A percentile compares a stretch with the other conserved stretches of the same genome.
Evolutionary conservation across 768 basidiomycete genomes (phyloP).

Genomic region (Tulasnella calospora): DNA sequence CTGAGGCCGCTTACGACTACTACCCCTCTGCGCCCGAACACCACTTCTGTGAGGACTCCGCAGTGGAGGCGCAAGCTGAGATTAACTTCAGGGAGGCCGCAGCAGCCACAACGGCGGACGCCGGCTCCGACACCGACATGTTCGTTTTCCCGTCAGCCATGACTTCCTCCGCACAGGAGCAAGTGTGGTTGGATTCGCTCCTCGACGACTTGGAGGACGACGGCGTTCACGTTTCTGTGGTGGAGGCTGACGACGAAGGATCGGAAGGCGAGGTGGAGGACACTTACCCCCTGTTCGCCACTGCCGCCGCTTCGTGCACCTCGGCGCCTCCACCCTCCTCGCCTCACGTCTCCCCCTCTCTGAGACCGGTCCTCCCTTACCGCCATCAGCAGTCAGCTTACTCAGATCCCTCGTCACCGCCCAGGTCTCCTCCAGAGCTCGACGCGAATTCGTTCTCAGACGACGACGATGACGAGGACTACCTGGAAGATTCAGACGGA

Average conservation of each 20-base stretch:
- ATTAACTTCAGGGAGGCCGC: slow-evolving; percentile 40
- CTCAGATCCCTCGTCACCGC: not conserved
- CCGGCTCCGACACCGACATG: slow-evolving; percentile 72
- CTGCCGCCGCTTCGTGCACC: slow-evolving; percentile 6
- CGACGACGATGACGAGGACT: slow-evolving; percentile 22
- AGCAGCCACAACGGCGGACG: slow-evolving; percentile 48
- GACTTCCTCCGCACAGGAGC: slow-evolving; percentile 51
- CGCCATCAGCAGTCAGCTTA: not conserved
- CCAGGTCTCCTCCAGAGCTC: slow-evolving; percentile 22
- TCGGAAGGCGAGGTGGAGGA: not conserved
- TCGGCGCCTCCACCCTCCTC: slow-evolving; percentile 1
- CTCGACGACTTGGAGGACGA: slow-evolving; percentile 68
- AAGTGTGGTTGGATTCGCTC: slow-evolving; percentile 76
- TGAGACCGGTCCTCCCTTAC: slow-evolving; percentile 1
- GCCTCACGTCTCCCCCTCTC: slow-evolving; percentile 2
- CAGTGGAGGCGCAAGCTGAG: slow-evolving; percentile 38
- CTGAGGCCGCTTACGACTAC: slow-evolving; percentile 28
- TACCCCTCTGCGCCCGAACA: slow-evolving; percentile 43
- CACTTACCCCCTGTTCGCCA: not conserved
- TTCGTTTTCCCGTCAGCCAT: slow-evolving; percentile 39
- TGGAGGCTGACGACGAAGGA: slow-evolving; percentile 19
- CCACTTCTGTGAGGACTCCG: slow-evolving; percentile 48
- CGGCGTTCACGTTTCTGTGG: slow-evolving; percentile 53
- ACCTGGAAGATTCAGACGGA: slow-evolving; percentile 11
- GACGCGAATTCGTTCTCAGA: slow-evolving; percentile 14